Conservation (phyloP, 371 early-diverging fungal species). For the Lichtheimia hyalospora region DNA sequence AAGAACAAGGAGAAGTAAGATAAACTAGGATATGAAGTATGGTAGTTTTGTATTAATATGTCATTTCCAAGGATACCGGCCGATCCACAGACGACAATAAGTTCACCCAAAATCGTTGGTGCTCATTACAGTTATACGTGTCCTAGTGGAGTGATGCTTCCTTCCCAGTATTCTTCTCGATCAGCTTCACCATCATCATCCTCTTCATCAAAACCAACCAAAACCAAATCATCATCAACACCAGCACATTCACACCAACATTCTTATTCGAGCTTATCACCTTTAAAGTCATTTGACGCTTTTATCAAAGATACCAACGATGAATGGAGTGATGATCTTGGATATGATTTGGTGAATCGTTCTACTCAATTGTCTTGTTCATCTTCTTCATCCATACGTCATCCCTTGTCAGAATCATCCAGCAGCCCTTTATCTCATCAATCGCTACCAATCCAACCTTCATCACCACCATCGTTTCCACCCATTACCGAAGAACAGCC, state of each 20-base stretch:
- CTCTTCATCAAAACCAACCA: conserved; percentile 16
- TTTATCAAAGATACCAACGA: conserved; percentile 54
- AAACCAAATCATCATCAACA: not conserved
- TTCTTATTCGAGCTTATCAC: conserved; percentile 30
- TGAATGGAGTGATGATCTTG: conserved; percentile 53
- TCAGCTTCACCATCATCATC: not conserved
- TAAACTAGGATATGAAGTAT: not conserved
- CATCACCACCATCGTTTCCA: too few species aligned
- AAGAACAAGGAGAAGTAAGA: conserved; percentile 49
- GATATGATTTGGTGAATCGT: conserved; percentile 8
- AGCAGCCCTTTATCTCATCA: not conserved
- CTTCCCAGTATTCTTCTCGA: conserved; percentile 3
- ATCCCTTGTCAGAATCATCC: not conserved
- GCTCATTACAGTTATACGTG: conserved; percentile 49
- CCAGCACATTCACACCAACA: not conserved
- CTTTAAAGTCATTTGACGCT: conserved; percentile 43
- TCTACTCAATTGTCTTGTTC: not conserved
- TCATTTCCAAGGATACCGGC: conserved; percentile 33
- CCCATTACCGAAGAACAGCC: too few species aligned
- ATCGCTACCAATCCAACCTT: too few species aligned
- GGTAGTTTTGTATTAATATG: conserved; percentile 3
- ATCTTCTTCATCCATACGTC: not conserved
- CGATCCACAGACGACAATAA: conserved; percentile 7
- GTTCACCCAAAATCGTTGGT: conserved; percentile 27
- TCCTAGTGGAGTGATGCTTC: conserved; percentile 17